Conservation (phyloP, 208 protist species). For the Acanthamoeba royreba region DNA sequence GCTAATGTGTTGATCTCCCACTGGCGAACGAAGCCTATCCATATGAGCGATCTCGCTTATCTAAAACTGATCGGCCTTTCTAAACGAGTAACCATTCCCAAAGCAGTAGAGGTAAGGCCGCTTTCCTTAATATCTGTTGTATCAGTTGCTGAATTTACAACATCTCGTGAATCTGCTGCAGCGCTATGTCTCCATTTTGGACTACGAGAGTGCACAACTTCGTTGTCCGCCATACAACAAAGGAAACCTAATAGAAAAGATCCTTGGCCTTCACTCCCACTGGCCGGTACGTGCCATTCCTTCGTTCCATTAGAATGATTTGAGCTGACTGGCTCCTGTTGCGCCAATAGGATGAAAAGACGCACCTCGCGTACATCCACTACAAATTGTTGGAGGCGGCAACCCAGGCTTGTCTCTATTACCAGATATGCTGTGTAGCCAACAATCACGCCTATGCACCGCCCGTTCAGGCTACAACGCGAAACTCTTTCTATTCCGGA, state of each 20-base stretch:
- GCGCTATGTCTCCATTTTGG: conserved; percentile 28
- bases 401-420: conserved; percentile 35
- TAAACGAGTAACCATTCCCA: conserved; percentile 23
- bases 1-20: background rate
- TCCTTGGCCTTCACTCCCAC: background rate
- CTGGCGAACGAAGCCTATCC: conserved; percentile 16
- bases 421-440: conserved; percentile 19
- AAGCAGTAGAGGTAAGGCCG: background rate
- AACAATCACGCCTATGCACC: background rate
- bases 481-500: background rate
- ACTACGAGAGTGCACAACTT: background rate
- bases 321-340: background rate
- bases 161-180: background rate
- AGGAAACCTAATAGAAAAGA: background rate
- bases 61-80: conserved; percentile 37
- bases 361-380: conserved; percentile 41
- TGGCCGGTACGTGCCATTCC: background rate
- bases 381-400: conserved; percentile 7
- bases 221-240: conserved; percentile 22
- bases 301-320: background rate
- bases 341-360: conserved; percentile 5
- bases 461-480: background rate
- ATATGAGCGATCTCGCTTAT: conserved; percentile 20
- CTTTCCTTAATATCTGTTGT: background rate
- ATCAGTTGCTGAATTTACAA: background rate